Percentiles rank a stretch among this genome's conserved stretches.
phyloP scores from a whole-genome alignment of 208 protist genomes.

The Trypanosomatidae sp. region DNA sequence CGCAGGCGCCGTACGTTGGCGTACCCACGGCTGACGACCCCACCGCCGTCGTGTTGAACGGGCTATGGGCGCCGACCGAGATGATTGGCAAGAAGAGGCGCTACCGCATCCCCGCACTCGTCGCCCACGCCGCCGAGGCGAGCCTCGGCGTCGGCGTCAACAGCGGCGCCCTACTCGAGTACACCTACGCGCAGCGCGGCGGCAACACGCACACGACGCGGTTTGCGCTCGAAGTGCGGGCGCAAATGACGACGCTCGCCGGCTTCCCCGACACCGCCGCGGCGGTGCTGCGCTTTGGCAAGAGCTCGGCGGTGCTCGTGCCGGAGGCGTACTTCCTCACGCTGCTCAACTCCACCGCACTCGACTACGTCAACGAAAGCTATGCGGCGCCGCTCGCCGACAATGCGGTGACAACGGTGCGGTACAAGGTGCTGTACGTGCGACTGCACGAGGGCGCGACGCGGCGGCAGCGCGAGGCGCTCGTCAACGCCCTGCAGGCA shows the following conservation, averaged over 20 bases:
- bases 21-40: background rate
- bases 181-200: conserved; percentile 20
- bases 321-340: conserved; percentile 27
- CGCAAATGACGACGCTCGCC: conserved; percentile 73
- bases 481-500: conserved; percentile 81
- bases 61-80: background rate
- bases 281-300: conserved; percentile 12
- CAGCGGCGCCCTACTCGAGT: conserved; percentile 12
- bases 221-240: conserved; percentile 42
- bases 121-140: conserved; percentile 12
- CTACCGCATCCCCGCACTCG: conserved; percentile 18
- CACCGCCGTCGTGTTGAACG: background rate
- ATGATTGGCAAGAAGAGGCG: conserved; percentile 3
- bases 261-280: conserved; percentile 75
- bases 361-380: conserved; percentile 13
- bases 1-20: conserved; percentile 6
- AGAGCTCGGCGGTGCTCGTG: conserved; percentile 54
- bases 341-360: conserved; percentile 22
- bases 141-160: conserved; percentile 17
- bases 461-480: conserved; percentile 16
- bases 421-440: conserved; percentile 56
- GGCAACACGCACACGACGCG: conserved; percentile 4
- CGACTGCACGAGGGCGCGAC: conserved; percentile 19
- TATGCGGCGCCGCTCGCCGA: background rate
- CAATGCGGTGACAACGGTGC: conserved; percentile 14